Percentiles rank a stretch among this genome's conserved stretches.
These are phyloP conservation scores for Salpingoeca rosetta DNA, from an alignment of 78 protist species.

Conservation along the genomic window DNA sequence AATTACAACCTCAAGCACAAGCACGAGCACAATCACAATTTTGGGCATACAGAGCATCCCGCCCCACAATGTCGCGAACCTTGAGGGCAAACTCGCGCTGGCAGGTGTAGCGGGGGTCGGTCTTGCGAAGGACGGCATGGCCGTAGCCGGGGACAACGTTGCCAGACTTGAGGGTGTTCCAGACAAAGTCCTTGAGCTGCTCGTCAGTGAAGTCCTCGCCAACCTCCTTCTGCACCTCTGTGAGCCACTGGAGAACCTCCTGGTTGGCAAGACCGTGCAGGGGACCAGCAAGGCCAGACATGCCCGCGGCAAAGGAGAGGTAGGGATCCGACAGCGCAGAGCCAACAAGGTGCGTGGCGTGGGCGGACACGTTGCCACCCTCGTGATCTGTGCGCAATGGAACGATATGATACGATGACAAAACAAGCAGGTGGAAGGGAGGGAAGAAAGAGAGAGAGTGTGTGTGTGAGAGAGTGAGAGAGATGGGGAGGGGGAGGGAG, in stretches of 20 bases:
- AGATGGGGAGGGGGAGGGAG: not conserved
- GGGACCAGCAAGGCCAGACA: slow-evolving; percentile 94
- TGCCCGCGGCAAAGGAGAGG: slow-evolving; percentile 82
- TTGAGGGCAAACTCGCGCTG: slow-evolving; percentile 92
- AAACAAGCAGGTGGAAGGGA: not conserved
- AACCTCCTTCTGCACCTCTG: slow-evolving; percentile 25
- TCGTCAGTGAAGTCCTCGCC: slow-evolving; percentile 54
- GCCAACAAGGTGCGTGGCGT: slow-evolving; percentile 93
- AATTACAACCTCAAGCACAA: too few relatives aligned
- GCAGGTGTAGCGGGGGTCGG: slow-evolving; percentile 79
- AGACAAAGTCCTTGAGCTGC: slow-evolving; percentile 56
- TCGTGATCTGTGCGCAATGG: slow-evolving; percentile 64
- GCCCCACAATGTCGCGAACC: too few relatives aligned
- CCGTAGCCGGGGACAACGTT: slow-evolving; percentile 96
- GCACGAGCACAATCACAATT: too few relatives aligned
- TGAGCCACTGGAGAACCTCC: slow-evolving; percentile 77
- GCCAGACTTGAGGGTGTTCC: slow-evolving; percentile 87
- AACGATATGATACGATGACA: not conserved
- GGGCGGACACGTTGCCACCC: slow-evolving; percentile 68
- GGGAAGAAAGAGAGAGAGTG: not conserved
- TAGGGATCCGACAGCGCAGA: slow-evolving; percentile 93
- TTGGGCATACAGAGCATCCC: slow-evolving; percentile 67
- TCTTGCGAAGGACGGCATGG: slow-evolving; percentile 89
- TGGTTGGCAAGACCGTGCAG: slow-evolving; percentile 96
- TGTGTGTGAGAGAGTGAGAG: not conserved